A percentile compares a stretch with the other conserved stretches of the same genome.
phyloP scores from a whole-genome alignment of 1,139 yeast species.

The Saccharomyces hybrid region DNA sequence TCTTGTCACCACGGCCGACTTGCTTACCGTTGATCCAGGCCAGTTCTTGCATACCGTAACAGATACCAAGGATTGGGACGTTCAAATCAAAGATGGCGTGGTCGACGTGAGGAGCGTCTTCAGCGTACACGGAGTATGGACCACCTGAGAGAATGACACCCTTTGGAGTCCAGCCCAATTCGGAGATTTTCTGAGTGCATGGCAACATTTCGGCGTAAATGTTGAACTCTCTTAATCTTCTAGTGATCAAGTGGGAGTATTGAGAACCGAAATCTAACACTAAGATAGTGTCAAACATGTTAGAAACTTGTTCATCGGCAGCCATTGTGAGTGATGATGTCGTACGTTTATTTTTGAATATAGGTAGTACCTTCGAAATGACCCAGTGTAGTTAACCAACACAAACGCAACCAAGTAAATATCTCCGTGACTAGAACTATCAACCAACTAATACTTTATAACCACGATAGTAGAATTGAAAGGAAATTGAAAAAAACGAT shows the following conservation, averaged over 20 bases:
- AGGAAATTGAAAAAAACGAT: background rate
- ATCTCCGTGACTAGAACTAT: background rate
- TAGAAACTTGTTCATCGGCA: conserved; percentile 49
- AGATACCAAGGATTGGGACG: conserved; percentile 94
- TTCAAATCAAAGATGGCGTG: conserved; percentile 81
- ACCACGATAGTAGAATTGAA: background rate
- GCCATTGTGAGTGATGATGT: background rate
- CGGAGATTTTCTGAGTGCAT: conserved; percentile 92
- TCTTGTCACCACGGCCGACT: conserved; percentile 92
- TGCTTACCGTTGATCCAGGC: conserved; percentile 98
- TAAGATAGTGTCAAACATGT: conserved; percentile 89
- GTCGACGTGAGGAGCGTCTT: conserved; percentile 96
- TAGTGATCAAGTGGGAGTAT: conserved; percentile 91
- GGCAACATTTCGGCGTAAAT: conserved; percentile 99
- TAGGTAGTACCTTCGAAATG: background rate
- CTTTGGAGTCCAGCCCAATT: conserved; percentile 88
- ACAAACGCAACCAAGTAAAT: background rate
- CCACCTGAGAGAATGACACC: conserved; percentile 96
- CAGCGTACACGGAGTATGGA: conserved; percentile 94
- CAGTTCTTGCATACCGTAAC: conserved; percentile 98
- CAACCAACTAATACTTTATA: background rate
- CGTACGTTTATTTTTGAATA: background rate
- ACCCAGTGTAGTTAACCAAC: background rate
- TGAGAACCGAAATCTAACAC: conserved; percentile 98
- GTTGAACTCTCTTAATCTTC: conserved; percentile 96